A percentile compares a stretch with the other conserved stretches of the same genome.
These are phyloP conservation scores for Thecaphora thlaspeos DNA, from an alignment of 1,284 basidiomycete genomes.

Conservation along the genomic window DNA sequence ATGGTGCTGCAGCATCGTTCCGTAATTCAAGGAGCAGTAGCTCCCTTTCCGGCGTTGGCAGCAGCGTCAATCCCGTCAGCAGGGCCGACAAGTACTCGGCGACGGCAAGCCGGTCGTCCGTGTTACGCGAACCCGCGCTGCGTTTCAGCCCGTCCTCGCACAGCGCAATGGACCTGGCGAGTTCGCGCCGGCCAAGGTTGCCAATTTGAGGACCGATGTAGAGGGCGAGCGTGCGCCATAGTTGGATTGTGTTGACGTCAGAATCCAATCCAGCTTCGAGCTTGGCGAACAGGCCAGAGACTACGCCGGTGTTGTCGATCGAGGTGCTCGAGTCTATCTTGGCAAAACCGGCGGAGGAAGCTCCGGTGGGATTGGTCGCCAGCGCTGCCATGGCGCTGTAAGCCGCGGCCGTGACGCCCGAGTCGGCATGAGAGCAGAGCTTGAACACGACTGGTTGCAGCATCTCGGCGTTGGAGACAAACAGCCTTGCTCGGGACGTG, in stretches of 20 bases:
- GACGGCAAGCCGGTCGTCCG: not conserved
- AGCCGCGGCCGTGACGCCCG: constrained; percentile 8
- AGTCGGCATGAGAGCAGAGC: constrained; percentile 14
- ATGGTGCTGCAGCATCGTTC: not conserved
- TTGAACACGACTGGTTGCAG: constrained; percentile 6
- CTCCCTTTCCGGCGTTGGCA: not conserved
- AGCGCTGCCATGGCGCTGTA: constrained; percentile 3
- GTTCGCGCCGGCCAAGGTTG: too few relatives aligned
- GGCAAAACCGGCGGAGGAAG: not conserved
- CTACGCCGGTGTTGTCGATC: not conserved
- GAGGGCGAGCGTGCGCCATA: not conserved
- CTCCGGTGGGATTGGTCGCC: not conserved
- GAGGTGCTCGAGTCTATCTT: not conserved
- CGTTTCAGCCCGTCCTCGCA: not conserved
- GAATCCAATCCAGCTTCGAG: not conserved
- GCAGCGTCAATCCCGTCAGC: not conserved
- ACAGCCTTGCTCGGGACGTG: constrained; percentile 14
- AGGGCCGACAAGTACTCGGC: not conserved
- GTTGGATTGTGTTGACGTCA: not conserved
- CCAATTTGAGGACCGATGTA: not conserved
- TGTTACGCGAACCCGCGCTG: too few relatives aligned
- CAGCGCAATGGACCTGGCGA: not conserved
- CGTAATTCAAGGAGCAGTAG: not conserved
- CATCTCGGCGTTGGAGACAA: constrained; percentile 4
- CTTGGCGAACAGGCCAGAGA: not conserved